These are phyloP conservation scores for Fistulifera pelliculosa DNA, from an alignment of 108 stramenopile species.

Conservation along the genomic window DNA sequence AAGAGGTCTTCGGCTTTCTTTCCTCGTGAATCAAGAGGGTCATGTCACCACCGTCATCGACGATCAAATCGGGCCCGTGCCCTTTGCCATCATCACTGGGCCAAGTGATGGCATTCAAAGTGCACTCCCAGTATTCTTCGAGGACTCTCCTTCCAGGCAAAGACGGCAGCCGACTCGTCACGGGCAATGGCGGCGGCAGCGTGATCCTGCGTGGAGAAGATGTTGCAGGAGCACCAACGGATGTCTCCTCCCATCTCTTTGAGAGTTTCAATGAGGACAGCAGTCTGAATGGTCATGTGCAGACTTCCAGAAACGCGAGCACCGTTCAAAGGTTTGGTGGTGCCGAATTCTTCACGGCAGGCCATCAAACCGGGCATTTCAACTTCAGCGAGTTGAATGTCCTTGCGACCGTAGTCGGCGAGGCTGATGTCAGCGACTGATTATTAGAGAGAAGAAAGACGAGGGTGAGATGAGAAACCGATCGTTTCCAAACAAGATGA, in stretches of 20 bases:
- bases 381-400: constrained; percentile 97
- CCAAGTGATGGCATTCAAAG: constrained; percentile 95
- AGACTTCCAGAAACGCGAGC: constrained; percentile 97
- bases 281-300: constrained; percentile 99
- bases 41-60: constrained; percentile 99
- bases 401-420: constrained; percentile 99
- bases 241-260: constrained; percentile 94
- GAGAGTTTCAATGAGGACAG: constrained; percentile 98
- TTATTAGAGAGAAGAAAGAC: constrained; percentile 1
- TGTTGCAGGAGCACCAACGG: constrained; percentile 99
- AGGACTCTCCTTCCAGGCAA: constrained; percentile 99
- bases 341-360: constrained; percentile 88
- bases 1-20: constrained; percentile 98
- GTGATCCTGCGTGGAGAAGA: constrained; percentile 99
- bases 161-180: constrained; percentile 95
- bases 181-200: constrained; percentile 99
- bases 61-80: constrained; percentile 97
- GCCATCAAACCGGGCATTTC: constrained; percentile 99
- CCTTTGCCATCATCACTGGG: constrained; percentile 97
- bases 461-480: no score
- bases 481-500: constrained; percentile 1
- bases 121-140: constrained; percentile 99
- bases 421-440: constrained; percentile 97
- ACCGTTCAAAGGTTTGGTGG: constrained; percentile 72
- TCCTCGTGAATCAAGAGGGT: constrained; percentile 99